Base-by-base conservation (phyloP, 225 moss, liverwort and hornwort genomes). In the Polytrichum commune region DNA sequence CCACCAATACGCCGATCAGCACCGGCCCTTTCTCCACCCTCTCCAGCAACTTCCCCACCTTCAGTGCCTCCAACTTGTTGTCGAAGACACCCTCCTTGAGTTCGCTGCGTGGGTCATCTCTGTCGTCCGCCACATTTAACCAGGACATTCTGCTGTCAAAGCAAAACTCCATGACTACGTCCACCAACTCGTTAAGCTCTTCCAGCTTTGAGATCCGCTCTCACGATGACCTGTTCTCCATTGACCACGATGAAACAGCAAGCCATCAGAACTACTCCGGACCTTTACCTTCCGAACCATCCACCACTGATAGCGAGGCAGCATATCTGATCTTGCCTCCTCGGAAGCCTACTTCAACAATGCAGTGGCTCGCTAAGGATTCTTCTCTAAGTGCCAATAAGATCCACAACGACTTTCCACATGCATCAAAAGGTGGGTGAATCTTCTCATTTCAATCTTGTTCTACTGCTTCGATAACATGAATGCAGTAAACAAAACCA, bases 81-180 rank as follows among this genome's bases (percentile, higher is more conserved):
- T 83, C 76, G 16, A 83, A 87, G 57, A 63, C 67, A 1, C 71
- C 78, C 19, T 83, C 78, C 38, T 69, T 80, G 56, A 75, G 69
- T 32, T 87, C 87, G 1, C 20, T 87, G 60, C 81, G 65, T 19
- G 86, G 86, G 27, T 86, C 86, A 62, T 86, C 86, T n/a, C 2
- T 86, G 33, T 80, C 83, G 18, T 86, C 83, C 30, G 78, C 77
- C 24, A 78, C 83, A 22, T 86, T 64, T 69, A 86, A 71, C 23
- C 60, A 32, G 30, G 60, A 61, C 5, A 23, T 16, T 60, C 20
- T 22, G 4, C 23, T 56, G 27, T 29, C 68, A 29, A 78, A 75
- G 62, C 85, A 67, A 33, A 55, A 72, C 6, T 86, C 80, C 32
- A 70, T 80, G 27, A 63, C 77, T 63, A 78, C 80, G 7, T 74